phyloP scores from a whole-genome alignment of 805 yeast genomes.

The Zygosaccharomyces rouxii region DNA sequence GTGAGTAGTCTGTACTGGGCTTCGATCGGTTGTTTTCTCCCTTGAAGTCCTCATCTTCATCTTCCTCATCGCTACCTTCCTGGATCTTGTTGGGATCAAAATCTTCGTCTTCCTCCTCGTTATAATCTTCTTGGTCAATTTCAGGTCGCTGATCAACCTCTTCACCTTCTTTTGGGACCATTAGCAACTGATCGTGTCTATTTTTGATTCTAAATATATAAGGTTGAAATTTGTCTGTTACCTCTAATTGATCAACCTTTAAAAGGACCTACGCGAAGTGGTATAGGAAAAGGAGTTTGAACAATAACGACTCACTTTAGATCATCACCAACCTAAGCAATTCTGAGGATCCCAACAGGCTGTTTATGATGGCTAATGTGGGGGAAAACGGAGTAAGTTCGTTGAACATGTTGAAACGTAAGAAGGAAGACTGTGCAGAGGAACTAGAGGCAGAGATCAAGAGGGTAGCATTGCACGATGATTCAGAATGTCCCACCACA shows the following conservation, averaged over 20 bases:
- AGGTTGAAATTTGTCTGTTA: not conserved
- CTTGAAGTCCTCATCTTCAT: conserved; percentile 31
- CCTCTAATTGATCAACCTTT: not conserved
- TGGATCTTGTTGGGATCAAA: conserved; percentile 37
- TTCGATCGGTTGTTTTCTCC: conserved; percentile 38
- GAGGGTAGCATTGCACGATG: conserved; percentile 68
- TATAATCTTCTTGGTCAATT: conserved; percentile 29
- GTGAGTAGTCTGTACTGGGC: conserved; percentile 38
- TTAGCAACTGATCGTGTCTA: not conserved
- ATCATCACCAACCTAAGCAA: not conserved
- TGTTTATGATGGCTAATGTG: conserved; percentile 15
- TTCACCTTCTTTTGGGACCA: not conserved
- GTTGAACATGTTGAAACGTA: conserved; percentile 50
- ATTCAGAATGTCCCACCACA: conserved; percentile 40
- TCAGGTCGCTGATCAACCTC: conserved; percentile 9
- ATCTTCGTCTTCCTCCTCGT: conserved; percentile 39
- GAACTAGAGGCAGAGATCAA: conserved; percentile 51
- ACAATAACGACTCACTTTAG: not conserved
- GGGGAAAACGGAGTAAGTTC: conserved; percentile 16
- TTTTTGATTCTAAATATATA: not conserved
- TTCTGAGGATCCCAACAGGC: not conserved
- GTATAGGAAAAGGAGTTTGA: conserved; percentile 5
- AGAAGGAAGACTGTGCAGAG: conserved; percentile 54
- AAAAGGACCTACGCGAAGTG: conserved; percentile 4
- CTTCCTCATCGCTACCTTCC: conserved; percentile 27